Evolutionary conservation across 805 yeast species (phyloP), one percentile per base, ranked within the genome.

Genomic region (Hanseniaspora meyeri): DNA sequence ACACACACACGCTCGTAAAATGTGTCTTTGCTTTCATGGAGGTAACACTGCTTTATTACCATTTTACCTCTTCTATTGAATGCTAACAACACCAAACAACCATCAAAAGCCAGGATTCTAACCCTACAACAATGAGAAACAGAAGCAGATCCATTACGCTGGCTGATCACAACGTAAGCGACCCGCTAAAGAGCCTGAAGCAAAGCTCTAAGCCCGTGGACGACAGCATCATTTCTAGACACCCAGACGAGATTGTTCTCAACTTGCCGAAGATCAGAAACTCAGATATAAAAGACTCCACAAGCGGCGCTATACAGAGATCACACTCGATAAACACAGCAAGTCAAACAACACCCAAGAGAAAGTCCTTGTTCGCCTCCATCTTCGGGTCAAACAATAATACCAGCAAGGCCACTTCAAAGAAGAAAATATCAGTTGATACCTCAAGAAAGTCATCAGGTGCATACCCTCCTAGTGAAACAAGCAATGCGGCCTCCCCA

Each of bases 281-380:
- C 3, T 27, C 45, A 16, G 27, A 34, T 1, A 27, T 45, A 11
- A 45, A 42, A 4, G 40, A 19, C 34, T 45, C 56, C 19, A 52
- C 56, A 2, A 52, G 56, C 19, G 56, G 56, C 3, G 4, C 45
- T 11, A 42, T 52, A 4, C 36, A 45, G 38, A 52, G 56, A 52
- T 52, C 56, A 6, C 56, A 52, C 27, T 43, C 50, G 19, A 52
- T 52, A 10, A 52, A 52, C 14, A 52, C 56, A 27, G 56, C 56
- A 6, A 52, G 56, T 42, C 31, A 49, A 10, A 46, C 46, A 4
- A 52, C 57, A 10, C 19, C 57, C 6, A 52, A 52, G 31, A 52
- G 56, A 52, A 43, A 34, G 11, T 52, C 56, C 3, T 29, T 52
- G 14, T 52, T 52, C 17, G 27, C 50, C 3, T 52, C 56, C 20